These are phyloP conservation scores for Elsinoe ampelina DNA, from an alignment of 2,329 filamentous ascomycete species.

Conservation along the genomic window DNA sequence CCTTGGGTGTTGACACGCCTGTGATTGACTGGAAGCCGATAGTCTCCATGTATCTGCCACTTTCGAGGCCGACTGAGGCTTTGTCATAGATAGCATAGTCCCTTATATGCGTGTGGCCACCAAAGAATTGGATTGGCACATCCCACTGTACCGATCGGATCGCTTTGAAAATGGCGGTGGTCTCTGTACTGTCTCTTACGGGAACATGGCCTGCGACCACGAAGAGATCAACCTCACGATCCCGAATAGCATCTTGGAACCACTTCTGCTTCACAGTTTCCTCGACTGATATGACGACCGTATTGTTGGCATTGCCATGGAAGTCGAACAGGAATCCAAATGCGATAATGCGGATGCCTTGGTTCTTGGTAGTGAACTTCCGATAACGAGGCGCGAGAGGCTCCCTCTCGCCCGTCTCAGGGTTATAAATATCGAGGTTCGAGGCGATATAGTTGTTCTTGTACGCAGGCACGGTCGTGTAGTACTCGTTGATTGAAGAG, in stretches of 20 bases:
- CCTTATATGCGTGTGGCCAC: slow-evolving; percentile 80
- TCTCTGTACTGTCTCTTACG: slow-evolving; percentile 65
- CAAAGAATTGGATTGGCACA: slow-evolving; percentile 83
- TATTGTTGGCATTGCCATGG: slow-evolving; percentile 82
- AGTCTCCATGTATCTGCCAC: slow-evolving; percentile 88
- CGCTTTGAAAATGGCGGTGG: slow-evolving; percentile 63
- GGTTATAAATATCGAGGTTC: slow-evolving; percentile 80
- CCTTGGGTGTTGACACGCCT: slow-evolving; percentile 42
- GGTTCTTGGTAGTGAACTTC: slow-evolving; percentile 86
- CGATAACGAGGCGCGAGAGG: slow-evolving; percentile 75
- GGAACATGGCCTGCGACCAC: slow-evolving; percentile 80
- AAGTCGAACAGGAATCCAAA: slow-evolving; percentile 97
- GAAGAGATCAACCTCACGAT: slow-evolving; percentile 73
- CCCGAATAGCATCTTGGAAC: slow-evolving; percentile 79
- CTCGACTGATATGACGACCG: slow-evolving; percentile 68
- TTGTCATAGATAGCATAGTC: slow-evolving; percentile 74
- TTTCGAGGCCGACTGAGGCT: slow-evolving; percentile 69
- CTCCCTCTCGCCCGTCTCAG: slow-evolving; percentile 57
- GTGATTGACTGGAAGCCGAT: slow-evolving; percentile 86
- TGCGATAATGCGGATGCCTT: slow-evolving; percentile 70
- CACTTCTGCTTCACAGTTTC: slow-evolving; percentile 74
- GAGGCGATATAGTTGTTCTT: slow-evolving; percentile 74
- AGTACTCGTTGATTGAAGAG: slow-evolving; percentile 68
- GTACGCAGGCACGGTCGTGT: slow-evolving; percentile 74
- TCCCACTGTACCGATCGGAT: slow-evolving; percentile 70